Conservation (phyloP, 225 moss, liverwort and hornwort species). For the Pleurozium schreberi region DNA sequence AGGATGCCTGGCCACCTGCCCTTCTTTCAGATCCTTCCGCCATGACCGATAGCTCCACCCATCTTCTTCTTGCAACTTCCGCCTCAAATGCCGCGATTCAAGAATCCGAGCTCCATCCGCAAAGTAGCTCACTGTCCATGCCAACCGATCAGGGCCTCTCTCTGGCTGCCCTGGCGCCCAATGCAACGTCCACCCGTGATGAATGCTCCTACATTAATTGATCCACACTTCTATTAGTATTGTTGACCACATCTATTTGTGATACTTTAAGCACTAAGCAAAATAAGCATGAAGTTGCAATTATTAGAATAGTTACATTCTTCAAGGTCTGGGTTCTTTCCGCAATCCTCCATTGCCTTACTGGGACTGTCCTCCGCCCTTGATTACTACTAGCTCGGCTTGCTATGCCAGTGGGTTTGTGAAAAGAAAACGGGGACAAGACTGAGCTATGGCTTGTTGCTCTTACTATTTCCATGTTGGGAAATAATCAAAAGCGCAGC, state of each 20-base stretch:
- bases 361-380: not conserved
- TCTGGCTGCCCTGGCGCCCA: constrained; percentile 46
- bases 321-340: not conserved
- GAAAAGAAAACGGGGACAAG: not conserved
- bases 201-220: constrained; percentile 21
- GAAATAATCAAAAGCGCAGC: not conserved
- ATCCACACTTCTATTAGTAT: not conserved
- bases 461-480: not conserved
- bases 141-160: constrained; percentile 11
- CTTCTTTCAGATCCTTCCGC: constrained; percentile 45
- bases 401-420: not conserved
- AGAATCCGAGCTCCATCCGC: constrained; percentile 42
- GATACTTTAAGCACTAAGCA: not conserved
- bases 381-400: not conserved
- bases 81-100: constrained; percentile 26
- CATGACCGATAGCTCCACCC: constrained; percentile 40
- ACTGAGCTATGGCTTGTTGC: not conserved
- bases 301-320: not conserved
- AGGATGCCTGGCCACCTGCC: constrained; percentile 33
- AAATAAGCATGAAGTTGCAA: not conserved
- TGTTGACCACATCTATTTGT: not conserved
- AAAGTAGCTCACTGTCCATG: constrained; percentile 59
- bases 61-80: constrained; percentile 53
- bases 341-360: not conserved
- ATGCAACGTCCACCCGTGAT: constrained; percentile 60